Percentiles rank a stretch among this genome's conserved stretches.
phyloP scores from a whole-genome alignment of 2,329 filamentous ascomycete genomes.

The Ceratocystis albifundus region DNA sequence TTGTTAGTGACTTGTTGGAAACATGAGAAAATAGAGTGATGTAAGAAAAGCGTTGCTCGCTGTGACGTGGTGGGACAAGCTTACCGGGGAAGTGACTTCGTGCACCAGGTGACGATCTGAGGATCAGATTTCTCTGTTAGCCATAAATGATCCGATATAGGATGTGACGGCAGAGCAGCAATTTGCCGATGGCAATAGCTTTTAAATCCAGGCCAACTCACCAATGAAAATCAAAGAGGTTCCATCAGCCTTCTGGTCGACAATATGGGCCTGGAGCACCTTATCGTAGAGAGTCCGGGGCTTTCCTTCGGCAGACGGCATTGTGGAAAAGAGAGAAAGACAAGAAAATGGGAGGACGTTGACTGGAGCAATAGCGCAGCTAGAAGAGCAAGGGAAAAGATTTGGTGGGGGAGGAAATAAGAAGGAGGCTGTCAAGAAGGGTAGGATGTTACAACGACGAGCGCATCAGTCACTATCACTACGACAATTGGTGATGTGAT shows the following conservation, averaged over 20 bases:
- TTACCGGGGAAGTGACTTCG: constrained; percentile 91
- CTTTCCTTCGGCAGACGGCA: constrained; percentile 61
- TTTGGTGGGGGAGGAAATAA: too few species aligned
- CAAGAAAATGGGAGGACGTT: background rate
- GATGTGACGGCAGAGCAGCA: too few species aligned
- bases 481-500: background rate
- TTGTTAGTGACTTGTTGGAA: constrained; percentile 23
- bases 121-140: background rate
- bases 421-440: too few species aligned
- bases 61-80: constrained; percentile 28
- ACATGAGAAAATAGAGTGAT: background rate
- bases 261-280: constrained; percentile 87
- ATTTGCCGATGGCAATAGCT: background rate
- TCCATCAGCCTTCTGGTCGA: constrained; percentile 89
- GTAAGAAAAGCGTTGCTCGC: background rate
- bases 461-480: too few species aligned
- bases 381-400: too few species aligned
- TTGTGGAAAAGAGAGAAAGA: constrained; percentile 36
- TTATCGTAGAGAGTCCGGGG: constrained; percentile 94
- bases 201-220: constrained; percentile 34
- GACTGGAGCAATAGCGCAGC: constrained; percentile 18
- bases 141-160: background rate
- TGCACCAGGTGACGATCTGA: constrained; percentile 89
- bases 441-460: too few species aligned
- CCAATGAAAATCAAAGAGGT: constrained; percentile 89